Evolutionary conservation across 148 eudicot genomes (phyloP).

Genomic region (Vaccinium corymbosum): DNA sequence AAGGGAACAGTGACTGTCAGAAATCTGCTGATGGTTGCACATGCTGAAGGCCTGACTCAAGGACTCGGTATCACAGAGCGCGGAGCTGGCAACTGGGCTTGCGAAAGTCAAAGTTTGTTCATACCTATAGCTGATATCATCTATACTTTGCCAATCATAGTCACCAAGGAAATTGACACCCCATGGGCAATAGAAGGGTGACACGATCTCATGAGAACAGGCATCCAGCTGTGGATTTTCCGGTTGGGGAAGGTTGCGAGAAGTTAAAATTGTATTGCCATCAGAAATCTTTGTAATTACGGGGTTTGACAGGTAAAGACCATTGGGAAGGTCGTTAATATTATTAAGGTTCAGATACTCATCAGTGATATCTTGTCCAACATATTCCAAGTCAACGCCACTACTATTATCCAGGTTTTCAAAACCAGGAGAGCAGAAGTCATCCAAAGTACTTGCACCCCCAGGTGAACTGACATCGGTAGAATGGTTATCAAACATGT

Average conservation of each 20-base stretch:
- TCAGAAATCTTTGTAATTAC: slow-evolving; percentile 28
- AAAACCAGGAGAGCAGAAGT: not conserved
- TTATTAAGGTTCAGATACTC: not conserved
- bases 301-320: slow-evolving; percentile 23
- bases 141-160: slow-evolving; percentile 38
- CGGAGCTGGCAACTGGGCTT: slow-evolving; percentile 30
- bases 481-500: not conserved
- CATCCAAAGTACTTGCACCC: not conserved
- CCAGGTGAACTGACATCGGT: not conserved
- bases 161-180: slow-evolving; percentile 43
- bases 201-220: slow-evolving; percentile 47
- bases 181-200: slow-evolving; percentile 51
- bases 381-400: not conserved
- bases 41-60: slow-evolving; percentile 32
- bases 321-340: slow-evolving; percentile 18
- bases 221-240: slow-evolving; percentile 32
- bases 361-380: not conserved
- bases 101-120: slow-evolving; percentile 12
- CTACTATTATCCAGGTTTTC: not conserved
- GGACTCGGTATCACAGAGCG: slow-evolving; percentile 44
- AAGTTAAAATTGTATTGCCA: slow-evolving; percentile 25
- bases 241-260: slow-evolving; percentile 22
- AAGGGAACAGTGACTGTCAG: slow-evolving; percentile 39
- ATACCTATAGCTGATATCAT: slow-evolving; percentile 31
- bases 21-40: slow-evolving; percentile 37